Evolutionary conservation across 768 basidiomycete genomes (phyloP), one percentile per base, ranked within the genome.

Genomic region (Calocybe gangraenosa): DNA sequence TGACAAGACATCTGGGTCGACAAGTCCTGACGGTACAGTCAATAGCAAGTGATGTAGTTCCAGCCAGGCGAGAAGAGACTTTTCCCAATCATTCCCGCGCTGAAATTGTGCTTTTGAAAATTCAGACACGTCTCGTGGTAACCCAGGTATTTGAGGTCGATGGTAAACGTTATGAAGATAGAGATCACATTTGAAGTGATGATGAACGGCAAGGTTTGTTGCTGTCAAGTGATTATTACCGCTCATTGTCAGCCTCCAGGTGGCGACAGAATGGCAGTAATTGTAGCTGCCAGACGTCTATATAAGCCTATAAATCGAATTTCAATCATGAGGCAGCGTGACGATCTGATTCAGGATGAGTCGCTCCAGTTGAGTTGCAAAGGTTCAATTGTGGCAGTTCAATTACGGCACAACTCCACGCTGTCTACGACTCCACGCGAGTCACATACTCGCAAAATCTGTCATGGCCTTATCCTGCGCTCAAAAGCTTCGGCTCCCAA

Each of bases 101-200:
- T 66, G 58, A 49, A 64, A 71, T 13, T 69, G 67, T 5, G 73
- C 72, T 22, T 37, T 42, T 15, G 40, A 34, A 10, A 50, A 49
- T 32, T 17, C 23, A 3, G 42, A 40, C 21, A 18, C 14, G 19
- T 25, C 17, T 15, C 6, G 11, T 4, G 10, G 13, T 19, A 39
- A 21, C 25, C 36, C 19, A 42, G 54, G 49, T 69, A 20, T 19
- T 46, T 36, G 7, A 44, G 17, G 36, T 45, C 40, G 28, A 40
- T 47, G 56, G 52, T 73, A 73, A 28, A 64, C 59, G 38, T 73
- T 69, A 56, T 75, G 68, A 35, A 32, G 31, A 76, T 62, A 50
- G 67, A 75, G 7, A 73, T 75, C 71, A 49, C 76, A 76, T 47
- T 63, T 65, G 43, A 69, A 58, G 48, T 76, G 73, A 51, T 76